Conservation (phyloP, 768 basidiomycete genomes). For the Chlorophyllum brunneum region DNA sequence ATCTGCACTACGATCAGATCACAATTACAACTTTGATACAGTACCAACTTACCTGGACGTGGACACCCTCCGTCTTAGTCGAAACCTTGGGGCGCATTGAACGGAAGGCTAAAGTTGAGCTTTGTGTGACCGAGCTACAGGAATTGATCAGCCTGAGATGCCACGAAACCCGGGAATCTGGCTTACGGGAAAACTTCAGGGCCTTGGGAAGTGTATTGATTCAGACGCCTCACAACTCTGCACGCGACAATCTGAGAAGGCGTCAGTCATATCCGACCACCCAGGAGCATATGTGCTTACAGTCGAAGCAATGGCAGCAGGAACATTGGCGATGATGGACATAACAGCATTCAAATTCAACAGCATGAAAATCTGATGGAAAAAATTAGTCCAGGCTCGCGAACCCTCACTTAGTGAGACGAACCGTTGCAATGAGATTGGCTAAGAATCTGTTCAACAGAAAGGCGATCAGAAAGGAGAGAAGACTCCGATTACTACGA, state of each 20-base stretch:
- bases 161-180: not conserved
- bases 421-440: conserved; percentile 64
- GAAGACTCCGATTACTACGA: not conserved
- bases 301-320: conserved; percentile 64
- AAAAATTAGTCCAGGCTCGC: not conserved
- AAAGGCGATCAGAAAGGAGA: not conserved
- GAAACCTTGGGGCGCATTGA: conserved; percentile 34
- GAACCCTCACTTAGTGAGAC: conserved; percentile 15
- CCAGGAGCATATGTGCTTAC: conserved; percentile 30
- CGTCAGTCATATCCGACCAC: not conserved
- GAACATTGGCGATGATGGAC: conserved; percentile 72
- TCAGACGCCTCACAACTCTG: conserved; percentile 60
- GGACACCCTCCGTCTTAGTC: conserved; percentile 45
- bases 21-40: not conserved
- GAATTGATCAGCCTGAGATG: conserved; percentile 6
- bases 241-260: conserved; percentile 54
- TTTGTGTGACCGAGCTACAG: conserved; percentile 36
- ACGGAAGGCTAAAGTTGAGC: conserved; percentile 61
- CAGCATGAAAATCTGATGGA: conserved; percentile 51
- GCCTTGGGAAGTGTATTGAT: conserved; percentile 48
- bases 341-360: conserved; percentile 67
- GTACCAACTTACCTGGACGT: conserved; percentile 48
- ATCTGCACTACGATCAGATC: conserved; percentile 38
- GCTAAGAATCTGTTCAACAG: conserved; percentile 53
- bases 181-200: conserved; percentile 55